Evolutionary conservation across 192 early-diverging fungal genomes (phyloP), one percentile per base, ranked within the genome.

Genomic region (Backusella circina): DNA sequence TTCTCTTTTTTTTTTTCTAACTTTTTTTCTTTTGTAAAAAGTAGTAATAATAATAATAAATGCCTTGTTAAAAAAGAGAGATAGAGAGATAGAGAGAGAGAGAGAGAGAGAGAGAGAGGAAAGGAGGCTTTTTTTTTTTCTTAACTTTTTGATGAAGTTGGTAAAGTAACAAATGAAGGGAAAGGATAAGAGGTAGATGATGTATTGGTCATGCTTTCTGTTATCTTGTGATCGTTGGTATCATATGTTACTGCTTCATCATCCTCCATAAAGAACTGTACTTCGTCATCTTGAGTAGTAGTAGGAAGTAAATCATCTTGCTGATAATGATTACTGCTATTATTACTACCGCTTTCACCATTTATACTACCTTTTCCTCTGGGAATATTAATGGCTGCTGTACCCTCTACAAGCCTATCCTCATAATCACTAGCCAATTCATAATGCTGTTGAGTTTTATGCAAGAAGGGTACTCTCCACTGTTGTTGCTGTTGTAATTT

Each of bases 191-290:
- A 18, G 30, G 47, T 39, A 16, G 37, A 31, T 39, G 38, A 50
- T 50, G 30, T 35, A 71, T 31, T 51, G 31, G 47, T 30, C 23
- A 44, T 71, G 31, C 16, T 39, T 37, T 68, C 54, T 8, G 54
- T 61, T 61, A 61, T 61, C 33, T 23, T 70, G 37, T 70, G 38
- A 70, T 47, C 37, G 6, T 41, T 70, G 23, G 33, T 16, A 47
- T 70, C 69, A 47, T 47, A 70, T 44, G 69, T 41, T 70, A 47
- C 67, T 37, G 67, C 69, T 30, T 47, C 39, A 47, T 75, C 65
- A 75, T 75, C 73, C 26, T 75, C 73, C 73, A 75, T 75, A 67
- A 65, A 75, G 57, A 75, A 75, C 65, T 75, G 73, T 13, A 75
- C 73, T n/a, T 75, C 73, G 37, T 75, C 73, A 75, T 75, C 73